Base-by-base conservation (phyloP, 176 grass and related monocot genomes). In the Bolboschoenus planiculmis region DNA sequence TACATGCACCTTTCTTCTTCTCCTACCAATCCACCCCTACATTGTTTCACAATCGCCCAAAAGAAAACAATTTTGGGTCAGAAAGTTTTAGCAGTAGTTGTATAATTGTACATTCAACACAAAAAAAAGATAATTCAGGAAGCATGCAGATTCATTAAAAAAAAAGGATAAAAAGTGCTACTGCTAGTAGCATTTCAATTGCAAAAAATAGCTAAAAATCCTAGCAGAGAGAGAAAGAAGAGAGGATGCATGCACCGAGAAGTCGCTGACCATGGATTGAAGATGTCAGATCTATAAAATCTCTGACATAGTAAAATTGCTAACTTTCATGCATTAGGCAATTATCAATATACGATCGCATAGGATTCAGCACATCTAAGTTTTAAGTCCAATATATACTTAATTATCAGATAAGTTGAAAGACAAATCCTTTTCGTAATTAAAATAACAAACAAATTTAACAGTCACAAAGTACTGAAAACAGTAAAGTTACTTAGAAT, bases 21-120 rank as follows among this genome's bases (percentile, higher is more conserved):
- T 63, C 56, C 88, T 46, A 84, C 54, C 18, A 93, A 88, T 78
- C 91, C 89, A 66, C 82, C 85, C 47, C 89, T 90, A 31, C 16
- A 75, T 84, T 54, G 29, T 82, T 63, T 37, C 39, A 82, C 20
- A 82, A 50, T 24, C 23, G 4, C 43, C 11, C 42, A 75, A 75
- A 74, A 26, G 21, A 23, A 75, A 1, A 51, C 58, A 61, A 61
- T 61, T 16, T 26, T 51, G 72, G 46, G 20, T 33, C 11, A 77
- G 8, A 31, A 50, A 51, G 7, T 30, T 47, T 26, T 14, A 16
- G 26, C 20, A 74, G 14, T 29, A 47, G 10, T 14, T 30, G 2
- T 53, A 77, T 24, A 43, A 71, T 71, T 39, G 7, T 62, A 62
- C 14, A 73, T 24, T 15, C 3, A 26, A 27, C 23, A 43, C 23